Base-by-base conservation (phyloP, 2,329 filamentous ascomycete genomes). In the Cercospora beticola region DNA sequence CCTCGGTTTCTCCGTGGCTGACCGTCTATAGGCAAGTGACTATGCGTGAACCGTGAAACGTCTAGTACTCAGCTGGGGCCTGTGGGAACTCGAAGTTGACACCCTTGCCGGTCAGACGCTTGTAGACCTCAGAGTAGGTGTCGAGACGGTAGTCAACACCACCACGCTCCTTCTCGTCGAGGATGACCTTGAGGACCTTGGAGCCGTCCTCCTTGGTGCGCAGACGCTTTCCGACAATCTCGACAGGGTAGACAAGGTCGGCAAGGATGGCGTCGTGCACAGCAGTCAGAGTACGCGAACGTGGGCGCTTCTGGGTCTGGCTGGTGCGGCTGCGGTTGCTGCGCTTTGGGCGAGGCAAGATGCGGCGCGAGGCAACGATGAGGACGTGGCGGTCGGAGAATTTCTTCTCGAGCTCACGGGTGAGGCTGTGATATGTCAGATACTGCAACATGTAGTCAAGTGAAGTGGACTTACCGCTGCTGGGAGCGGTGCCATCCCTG, bases 371-470 rank as follows among this genome's bases (percentile, higher is more conserved):
- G 79, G 95, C 95, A 80, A 99, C 91, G 90, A 99, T 93, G 84
- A 99, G 88, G 84, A 99, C 95, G 86, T 99, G 95, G 86, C 95
- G 95, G 89, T 99, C 95, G 76, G 95, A 98, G 93, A 99, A 99
- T 89, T 99, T 99, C 93, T 99, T 99, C 92, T 99, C 95, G 82
- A 99, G 94, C 89, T 99, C 95, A 86, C 95, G 95, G 85, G 95
- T 99, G 82, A 99, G 90, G 83, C 94, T 98, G 73, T 10, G 31
- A 10, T 9, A 60, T 57, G 49, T 64, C 52, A 54, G 43, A 16
- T 8, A 58, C 7, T 31, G n/a, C 54, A 58, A 28, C 31, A 23
- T 16, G 10, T 18, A 30, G 54, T 58, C 30, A 3, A 8, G 26
- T 30, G n/a, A 28, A 28, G 49, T n/a, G 68, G 74, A 84, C 90